Evolutionary conservation across 108 stramenopile genomes (phyloP).

Genomic region (Discostella pseudostelligera): DNA sequence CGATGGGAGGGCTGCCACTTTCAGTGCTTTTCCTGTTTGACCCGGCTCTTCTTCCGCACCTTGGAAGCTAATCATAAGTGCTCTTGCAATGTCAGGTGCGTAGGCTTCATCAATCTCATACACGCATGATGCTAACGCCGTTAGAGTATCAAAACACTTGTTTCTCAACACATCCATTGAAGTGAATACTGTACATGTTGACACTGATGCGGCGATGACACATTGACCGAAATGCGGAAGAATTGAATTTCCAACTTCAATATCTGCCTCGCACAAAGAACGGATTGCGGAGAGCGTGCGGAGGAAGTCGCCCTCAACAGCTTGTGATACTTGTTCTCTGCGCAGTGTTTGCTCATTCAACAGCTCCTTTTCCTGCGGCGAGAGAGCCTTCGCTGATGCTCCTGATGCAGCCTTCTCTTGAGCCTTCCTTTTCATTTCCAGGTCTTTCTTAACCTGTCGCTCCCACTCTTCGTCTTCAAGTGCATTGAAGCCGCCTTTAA

Average conservation of each 20-base stretch:
- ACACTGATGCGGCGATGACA: slow-evolving; percentile 53
- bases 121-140: slow-evolving; percentile 69
- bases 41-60: slow-evolving; percentile 2
- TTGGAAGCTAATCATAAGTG: slow-evolving; percentile 58
- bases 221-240: slow-evolving; percentile 53
- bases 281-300: slow-evolving; percentile 57
- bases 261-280: slow-evolving; percentile 63
- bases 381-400: slow-evolving; percentile 25
- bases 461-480: slow-evolving; percentile 90
- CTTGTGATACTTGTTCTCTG: slow-evolving; percentile 31
- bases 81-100: slow-evolving; percentile 63
- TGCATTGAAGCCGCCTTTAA: slow-evolving; percentile 46
- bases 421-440: slow-evolving; percentile 63
- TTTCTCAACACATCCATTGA: slow-evolving; percentile 37
- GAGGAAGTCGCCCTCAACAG: slow-evolving; percentile 46
- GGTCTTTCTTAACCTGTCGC: slow-evolving; percentile 77
- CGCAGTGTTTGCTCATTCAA: slow-evolving; percentile 54
- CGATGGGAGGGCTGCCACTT: slow-evolving; percentile 59
- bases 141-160: slow-evolving; percentile 53
- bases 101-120: slow-evolving; percentile 84
- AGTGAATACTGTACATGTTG: slow-evolving; percentile 48
- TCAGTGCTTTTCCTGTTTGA: slow-evolving; percentile 13
- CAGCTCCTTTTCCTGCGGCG: slow-evolving; percentile 63
- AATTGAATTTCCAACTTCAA: slow-evolving; percentile 82
- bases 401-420: slow-evolving; percentile 6